These are phyloP conservation scores for Lentinula raphanica DNA, from an alignment of 768 basidiomycete genomes.

Conservation along the genomic window DNA sequence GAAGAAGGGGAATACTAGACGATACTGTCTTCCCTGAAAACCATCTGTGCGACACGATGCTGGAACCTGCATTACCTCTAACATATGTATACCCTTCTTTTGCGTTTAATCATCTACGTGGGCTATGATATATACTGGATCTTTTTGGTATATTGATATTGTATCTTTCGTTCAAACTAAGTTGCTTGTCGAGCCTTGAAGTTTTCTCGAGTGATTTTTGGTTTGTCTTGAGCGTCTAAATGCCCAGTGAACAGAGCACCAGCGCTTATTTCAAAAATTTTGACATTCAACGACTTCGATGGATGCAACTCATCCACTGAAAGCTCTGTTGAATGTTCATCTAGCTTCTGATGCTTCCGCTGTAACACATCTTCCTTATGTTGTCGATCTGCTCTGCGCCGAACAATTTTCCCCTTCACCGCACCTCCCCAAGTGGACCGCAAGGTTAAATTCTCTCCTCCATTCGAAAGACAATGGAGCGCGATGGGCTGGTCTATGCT, in stretches of 20 bases:
- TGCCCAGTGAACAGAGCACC: background rate
- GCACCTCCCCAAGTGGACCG: constrained; percentile 70
- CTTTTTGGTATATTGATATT: background rate
- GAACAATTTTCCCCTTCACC: constrained; percentile 55
- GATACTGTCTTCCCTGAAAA: background rate
- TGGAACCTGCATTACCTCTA: background rate
- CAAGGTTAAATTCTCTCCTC: constrained; percentile 67
- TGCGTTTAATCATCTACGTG: background rate
- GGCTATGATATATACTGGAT: background rate
- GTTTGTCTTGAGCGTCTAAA: no score
- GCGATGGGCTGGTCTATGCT: constrained; percentile 75
- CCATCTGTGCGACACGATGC: background rate
- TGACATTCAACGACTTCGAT: constrained; percentile 20
- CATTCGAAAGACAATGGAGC: constrained; percentile 74
- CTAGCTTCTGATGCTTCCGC: constrained; percentile 65
- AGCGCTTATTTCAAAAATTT: constrained; percentile 6
- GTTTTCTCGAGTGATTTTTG: no score
- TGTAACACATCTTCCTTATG: constrained; percentile 51
- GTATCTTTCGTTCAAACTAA: background rate
- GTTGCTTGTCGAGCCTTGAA: no score
- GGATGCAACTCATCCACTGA: constrained; percentile 50
- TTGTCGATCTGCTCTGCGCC: constrained; percentile 49
- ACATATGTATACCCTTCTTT: background rate
- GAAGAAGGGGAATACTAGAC: constrained; percentile 27
- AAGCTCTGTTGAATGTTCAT: constrained; percentile 63